Evolutionary conservation across 1,284 basidiomycete genomes (phyloP), one percentile per base, ranked within the genome.

Genomic region (Tetrapyrgos nigripes): DNA sequence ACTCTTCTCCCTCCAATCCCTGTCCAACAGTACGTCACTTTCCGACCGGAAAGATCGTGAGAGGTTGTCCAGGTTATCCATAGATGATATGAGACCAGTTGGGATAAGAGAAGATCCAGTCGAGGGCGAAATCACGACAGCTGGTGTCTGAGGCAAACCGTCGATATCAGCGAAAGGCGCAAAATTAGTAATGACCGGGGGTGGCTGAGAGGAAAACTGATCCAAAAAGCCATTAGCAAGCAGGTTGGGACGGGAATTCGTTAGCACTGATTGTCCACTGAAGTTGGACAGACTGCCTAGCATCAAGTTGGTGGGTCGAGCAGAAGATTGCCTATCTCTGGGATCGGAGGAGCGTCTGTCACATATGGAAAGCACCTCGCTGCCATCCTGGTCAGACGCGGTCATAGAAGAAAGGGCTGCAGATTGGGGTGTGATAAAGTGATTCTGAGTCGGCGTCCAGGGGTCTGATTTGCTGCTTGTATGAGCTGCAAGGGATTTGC

Each of bases 41-140:
- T 86, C 85, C 5, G 82, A 82, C 65, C 83, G 82, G 74, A 86
- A 85, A 4, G 83, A 82, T 55, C 80, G 76, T 5, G 83, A 78
- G 9, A 83, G 58, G 37, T 68, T 70, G 56, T 76, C 75, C 24
- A 50, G 57, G 33, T 66, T 71, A 58, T 89, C 85, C 13, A 89
- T 72, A 17, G 87, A 83, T 49, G 79, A 77, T 64, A 87, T 84
- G 44, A 88, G 75, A 63, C 82, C 80, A 50, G 79, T 80, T 29
- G 86, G 83, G 58, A 90, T 84, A 55, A 84, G 74, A n/a, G 80
- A 80, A 53, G 82, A 74, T 5, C 80, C 77, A 13, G 77, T 57
- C 19, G 28, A 75, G 3, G 80, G 80, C 24, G 79, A 77, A 17
- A 76, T 53, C 50, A 55, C 57, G 43, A 70, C 58, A 19, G 65